Conservation (phyloP, 2,329 filamentous ascomycete species). For the Xylariaceae sp. region DNA sequence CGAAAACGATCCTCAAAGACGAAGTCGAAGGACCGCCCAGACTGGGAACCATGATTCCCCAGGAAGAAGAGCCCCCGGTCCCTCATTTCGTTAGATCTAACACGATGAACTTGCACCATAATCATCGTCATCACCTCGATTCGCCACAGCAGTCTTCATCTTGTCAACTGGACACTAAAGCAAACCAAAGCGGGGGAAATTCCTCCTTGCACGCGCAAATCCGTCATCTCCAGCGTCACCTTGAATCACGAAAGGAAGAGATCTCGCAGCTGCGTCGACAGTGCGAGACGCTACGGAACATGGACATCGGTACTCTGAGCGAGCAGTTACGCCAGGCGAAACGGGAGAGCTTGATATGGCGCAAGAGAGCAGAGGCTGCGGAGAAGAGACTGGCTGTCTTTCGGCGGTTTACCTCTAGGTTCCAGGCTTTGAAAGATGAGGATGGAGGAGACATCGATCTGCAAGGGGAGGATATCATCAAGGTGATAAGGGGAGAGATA, state of each 20-base stretch:
- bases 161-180: not conserved
- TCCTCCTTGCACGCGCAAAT: slow-evolving; percentile 46
- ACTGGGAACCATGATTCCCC: slow-evolving; percentile 37
- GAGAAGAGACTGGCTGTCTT: slow-evolving; percentile 50
- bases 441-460: not conserved
- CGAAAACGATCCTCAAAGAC: slow-evolving; percentile 12
- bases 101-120: too few relatives aligned
- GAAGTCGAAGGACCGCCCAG: slow-evolving; percentile 25
- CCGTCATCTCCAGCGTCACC: slow-evolving; percentile 43
- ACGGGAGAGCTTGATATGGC: slow-evolving; percentile 47
- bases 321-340: slow-evolving; percentile 45
- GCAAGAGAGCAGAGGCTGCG: slow-evolving; percentile 50
- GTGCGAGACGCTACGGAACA: slow-evolving; percentile 41
- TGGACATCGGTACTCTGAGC: slow-evolving; percentile 43
- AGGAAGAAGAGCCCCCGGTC: slow-evolving; percentile 36
- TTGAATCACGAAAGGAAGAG: slow-evolving; percentile 46
- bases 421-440: slow-evolving; percentile 13
- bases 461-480: not conserved
- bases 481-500: not conserved
- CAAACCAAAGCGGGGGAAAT: slow-evolving; percentile 20
- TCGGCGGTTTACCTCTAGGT: slow-evolving; percentile 37
- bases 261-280: slow-evolving; percentile 41
- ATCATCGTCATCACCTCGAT: too few relatives aligned
- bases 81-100: slow-evolving; percentile 36
- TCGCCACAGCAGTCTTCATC: too few relatives aligned